phyloP scores from a whole-genome alignment of 805 yeast species.

The Suhomyces pyralidae region DNA sequence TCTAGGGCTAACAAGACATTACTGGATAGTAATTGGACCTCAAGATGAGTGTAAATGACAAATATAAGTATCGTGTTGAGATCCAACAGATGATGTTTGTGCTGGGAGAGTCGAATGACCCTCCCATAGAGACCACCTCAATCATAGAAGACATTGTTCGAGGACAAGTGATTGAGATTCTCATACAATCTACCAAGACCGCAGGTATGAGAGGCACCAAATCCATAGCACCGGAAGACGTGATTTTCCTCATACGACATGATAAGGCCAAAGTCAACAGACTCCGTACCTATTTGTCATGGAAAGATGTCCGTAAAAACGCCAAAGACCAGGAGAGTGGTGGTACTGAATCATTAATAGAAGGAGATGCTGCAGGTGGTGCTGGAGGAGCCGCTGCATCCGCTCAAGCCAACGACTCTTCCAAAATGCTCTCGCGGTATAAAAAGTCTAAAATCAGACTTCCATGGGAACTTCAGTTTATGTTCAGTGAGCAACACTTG shows the following conservation, averaged over 20 bases:
- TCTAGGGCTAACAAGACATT: not conserved
- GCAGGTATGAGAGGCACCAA: constrained; percentile 79
- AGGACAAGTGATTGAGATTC: constrained; percentile 88
- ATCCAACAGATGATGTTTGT: constrained; percentile 99
- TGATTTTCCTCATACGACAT: constrained; percentile 86
- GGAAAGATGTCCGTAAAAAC: constrained; percentile 94
- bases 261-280: constrained; percentile 93
- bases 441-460: constrained; percentile 77
- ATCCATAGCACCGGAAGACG: constrained; percentile 86
- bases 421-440: constrained; percentile 45
- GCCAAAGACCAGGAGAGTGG: constrained; percentile 58
- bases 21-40: not conserved
- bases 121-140: constrained; percentile 89
- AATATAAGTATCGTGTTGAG: constrained; percentile 81
- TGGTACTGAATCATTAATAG: constrained; percentile 49
- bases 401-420: constrained; percentile 32
- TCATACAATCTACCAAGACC: constrained; percentile 71
- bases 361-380: constrained; percentile 45
- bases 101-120: constrained; percentile 90
- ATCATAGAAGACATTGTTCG: constrained; percentile 92
- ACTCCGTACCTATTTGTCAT: constrained; percentile 82
- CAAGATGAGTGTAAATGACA: constrained; percentile 20
- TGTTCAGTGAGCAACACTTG: constrained; percentile 88
- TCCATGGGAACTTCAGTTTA: constrained; percentile 94
- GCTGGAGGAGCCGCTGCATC: constrained; percentile 36